Base-by-base conservation (phyloP, 2,329 filamentous ascomycete genomes). In the Ilyonectria robusta region DNA sequence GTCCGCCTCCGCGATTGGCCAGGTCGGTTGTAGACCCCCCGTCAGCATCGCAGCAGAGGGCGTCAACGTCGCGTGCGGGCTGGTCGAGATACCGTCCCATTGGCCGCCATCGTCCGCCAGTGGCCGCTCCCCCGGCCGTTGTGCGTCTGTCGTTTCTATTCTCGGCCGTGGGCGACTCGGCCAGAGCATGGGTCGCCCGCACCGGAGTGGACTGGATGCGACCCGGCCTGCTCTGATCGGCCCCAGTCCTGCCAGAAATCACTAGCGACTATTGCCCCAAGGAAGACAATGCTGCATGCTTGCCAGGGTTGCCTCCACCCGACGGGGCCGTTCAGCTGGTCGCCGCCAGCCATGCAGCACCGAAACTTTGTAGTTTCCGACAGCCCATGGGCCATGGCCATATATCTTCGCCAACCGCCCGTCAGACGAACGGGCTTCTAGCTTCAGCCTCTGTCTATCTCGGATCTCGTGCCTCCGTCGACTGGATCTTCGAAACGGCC, bases 371-470 rank as follows among this genome's bases (percentile, higher is more conserved):
- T 42, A 42, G 50, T 56, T 50, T 51, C 44, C 59, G n/a, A 26
- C 37, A 23, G 23, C 23, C 23, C 23, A 23, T 23, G 23, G 15
- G 29, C n/a, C 29, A 31, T 19, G 31, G 31, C 50, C 59, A 57
- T 62, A 62, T 62, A 62, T 62, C 59, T 62, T 50, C 10, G 33
- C 44, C 46, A 26, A 54, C 59, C 46, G 53, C 51, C 59, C 59
- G 15, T 62, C 51, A 6, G 40, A 47, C 53, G 44, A 57, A 31
- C 59, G 17, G 59, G 51, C 44, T 44, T 50, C 51, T 44, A 50
- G 51, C 51, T 40, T 33, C 40, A 31, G 53, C 44, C 44, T 29
- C 19, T 61, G 40, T 47, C 35, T 47, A 40, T 56, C 31, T 47
- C 26, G 46, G 48, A 29, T 48, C 33, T 40, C 17, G 40, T 35